Percentiles rank a stretch among this genome's conserved stretches.
phyloP scores from a whole-genome alignment of 176 grass and related monocot genomes.

The Oryza meyeriana region DNA sequence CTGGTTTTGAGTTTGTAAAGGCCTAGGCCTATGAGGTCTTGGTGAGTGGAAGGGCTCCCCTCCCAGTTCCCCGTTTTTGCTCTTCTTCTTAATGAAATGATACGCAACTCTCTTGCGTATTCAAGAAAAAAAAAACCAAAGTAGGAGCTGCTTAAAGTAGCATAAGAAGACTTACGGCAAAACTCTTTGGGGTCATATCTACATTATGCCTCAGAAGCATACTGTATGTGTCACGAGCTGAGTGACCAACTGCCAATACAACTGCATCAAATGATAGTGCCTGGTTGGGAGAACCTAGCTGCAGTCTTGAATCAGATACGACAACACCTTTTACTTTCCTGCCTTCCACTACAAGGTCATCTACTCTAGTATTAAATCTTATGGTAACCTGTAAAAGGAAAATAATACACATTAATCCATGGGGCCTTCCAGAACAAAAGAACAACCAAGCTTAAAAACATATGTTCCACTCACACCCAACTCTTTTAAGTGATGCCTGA shows the following conservation, averaged over 20 bases:
- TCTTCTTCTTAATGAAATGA: no score
- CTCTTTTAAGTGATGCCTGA: conserved; percentile 73
- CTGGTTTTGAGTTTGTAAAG: no score
- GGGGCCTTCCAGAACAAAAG: conserved; percentile 2
- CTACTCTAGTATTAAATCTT: conserved; percentile 84
- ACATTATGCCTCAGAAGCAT: conserved; percentile 79
- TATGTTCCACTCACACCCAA: conserved; percentile 72
- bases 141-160: conserved; percentile 25
- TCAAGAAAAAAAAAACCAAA: no score
- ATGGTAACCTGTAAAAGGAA: conserved; percentile 63
- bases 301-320: conserved; percentile 56
- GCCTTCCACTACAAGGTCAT: conserved; percentile 84
- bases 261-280: conserved; percentile 81
- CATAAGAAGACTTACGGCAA: conserved; percentile 71
- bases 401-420: conserved; percentile 28
- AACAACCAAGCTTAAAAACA: conserved; percentile 9
- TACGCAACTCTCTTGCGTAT: no score
- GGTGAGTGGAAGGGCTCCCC: no score
- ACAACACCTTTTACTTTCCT: conserved; percentile 72
- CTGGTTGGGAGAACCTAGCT: conserved; percentile 50
- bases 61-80: no score
- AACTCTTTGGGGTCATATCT: conserved; percentile 76
- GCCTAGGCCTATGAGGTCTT: no score
- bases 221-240: conserved; percentile 58
- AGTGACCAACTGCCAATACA: conserved; percentile 91